A percentile compares a stretch with the other conserved stretches of the same genome.
Conservation (phyloP, 1,284 basidiomycete genomes). For the Pyrrhoderma noxium region DNA sequence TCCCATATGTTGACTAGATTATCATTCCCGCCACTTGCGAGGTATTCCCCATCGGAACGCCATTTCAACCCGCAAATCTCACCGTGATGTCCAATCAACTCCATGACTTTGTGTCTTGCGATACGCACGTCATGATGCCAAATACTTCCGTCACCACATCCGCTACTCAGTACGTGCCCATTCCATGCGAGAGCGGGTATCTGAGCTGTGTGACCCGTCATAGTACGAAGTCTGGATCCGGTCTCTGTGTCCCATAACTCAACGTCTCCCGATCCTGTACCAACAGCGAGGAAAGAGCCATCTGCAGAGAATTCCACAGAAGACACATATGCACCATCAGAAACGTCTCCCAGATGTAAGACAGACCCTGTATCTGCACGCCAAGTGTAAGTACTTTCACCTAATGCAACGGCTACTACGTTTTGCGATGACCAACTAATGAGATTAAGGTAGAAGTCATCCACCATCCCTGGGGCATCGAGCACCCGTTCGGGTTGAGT, state of each 20-base stretch:
- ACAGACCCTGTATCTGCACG: conserved; percentile 86
- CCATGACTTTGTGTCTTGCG: conserved; percentile 82
- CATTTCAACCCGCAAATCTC: conserved; percentile 86
- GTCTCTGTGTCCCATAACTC: conserved; percentile 95
- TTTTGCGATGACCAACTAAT: conserved; percentile 87
- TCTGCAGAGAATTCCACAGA: conserved; percentile 84
- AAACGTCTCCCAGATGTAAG: conserved; percentile 65
- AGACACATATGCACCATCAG: conserved; percentile 69
- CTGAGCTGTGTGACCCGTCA: conserved; percentile 78
- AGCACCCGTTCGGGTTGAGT: conserved; percentile 85
- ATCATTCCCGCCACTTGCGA: conserved; percentile 93
- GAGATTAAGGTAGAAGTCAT: conserved; percentile 97
- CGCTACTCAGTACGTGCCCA: conserved; percentile 79
- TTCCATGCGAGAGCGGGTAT: conserved; percentile 82
- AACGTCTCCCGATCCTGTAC: conserved; percentile 79
- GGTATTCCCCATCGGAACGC: conserved; percentile 78
- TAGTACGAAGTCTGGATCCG: conserved; percentile 77
- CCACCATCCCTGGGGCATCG: conserved; percentile 90
- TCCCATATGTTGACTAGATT: conserved; percentile 98
- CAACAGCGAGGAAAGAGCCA: conserved; percentile 83
- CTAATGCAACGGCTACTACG: conserved; percentile 82
- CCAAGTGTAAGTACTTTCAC: conserved; percentile 85
- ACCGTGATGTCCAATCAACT: conserved; percentile 81
- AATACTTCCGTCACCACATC: conserved; percentile 87
- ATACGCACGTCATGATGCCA: conserved; percentile 92